phyloP scores from a whole-genome alignment of 139 green algal genomes.

The Haematococcus lacustris region DNA sequence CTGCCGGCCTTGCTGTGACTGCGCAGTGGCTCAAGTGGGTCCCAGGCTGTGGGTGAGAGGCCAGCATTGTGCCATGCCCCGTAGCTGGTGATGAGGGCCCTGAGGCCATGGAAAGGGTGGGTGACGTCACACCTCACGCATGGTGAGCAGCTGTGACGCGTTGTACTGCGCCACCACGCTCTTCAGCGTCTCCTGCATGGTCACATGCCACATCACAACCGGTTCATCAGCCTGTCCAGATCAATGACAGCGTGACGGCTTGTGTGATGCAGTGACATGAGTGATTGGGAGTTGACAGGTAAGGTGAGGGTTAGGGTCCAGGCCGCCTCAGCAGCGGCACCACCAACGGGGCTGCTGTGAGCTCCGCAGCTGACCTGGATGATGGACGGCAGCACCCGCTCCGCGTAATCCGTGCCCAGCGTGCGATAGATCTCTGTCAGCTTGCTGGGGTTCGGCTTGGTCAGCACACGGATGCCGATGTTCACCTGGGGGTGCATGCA shows the following conservation, averaged over 20 bases:
- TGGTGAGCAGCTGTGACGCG: slow-evolving; percentile 93
- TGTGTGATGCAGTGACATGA: no score
- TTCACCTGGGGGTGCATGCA: slow-evolving; percentile 93
- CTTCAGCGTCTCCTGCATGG: slow-evolving; percentile 93
- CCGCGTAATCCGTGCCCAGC: slow-evolving; percentile 84
- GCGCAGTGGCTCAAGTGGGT: no score
- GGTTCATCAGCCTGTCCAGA: no score
- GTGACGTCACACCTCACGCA: slow-evolving; percentile 72
- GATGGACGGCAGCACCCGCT: slow-evolving; percentile 96
- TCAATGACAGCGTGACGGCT: no score
- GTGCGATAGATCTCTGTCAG: slow-evolving; percentile 93
- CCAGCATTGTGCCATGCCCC: no score
- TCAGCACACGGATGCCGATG: slow-evolving; percentile 95
- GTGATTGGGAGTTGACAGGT: no score
- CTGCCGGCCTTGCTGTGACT: no score
- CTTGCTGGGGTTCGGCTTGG: slow-evolving; percentile 70
- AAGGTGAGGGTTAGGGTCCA: neutral
- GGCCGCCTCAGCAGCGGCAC: neutral
- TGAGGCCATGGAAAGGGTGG: no score
- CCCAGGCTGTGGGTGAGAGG: no score
- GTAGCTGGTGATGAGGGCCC: no score
- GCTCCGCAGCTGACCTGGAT: slow-evolving; percentile 61
- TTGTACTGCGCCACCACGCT: slow-evolving; percentile 99
- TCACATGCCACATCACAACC: no score
- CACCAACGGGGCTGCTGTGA: neutral